Evolutionary conservation across 768 basidiomycete species (phyloP).

Genomic region (Mycena filopes): DNA sequence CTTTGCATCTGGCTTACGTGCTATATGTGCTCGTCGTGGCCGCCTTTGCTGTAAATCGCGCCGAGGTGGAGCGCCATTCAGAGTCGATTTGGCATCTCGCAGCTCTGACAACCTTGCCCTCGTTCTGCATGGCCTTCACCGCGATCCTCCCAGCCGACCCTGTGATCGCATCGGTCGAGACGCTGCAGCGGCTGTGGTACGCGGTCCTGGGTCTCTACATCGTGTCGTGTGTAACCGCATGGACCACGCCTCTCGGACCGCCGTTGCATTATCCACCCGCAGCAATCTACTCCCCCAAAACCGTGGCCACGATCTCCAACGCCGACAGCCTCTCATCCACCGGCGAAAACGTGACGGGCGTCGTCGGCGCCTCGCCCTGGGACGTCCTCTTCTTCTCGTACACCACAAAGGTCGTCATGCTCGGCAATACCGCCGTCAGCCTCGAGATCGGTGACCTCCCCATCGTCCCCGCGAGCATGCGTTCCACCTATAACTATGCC

Average conservation of each 20-base stretch:
- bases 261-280: conserved; percentile 78
- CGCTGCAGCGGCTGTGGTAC: conserved; percentile 59
- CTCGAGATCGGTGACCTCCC: conserved; percentile 92
- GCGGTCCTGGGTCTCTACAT: conserved; percentile 61
- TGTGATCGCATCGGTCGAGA: conserved; percentile 43
- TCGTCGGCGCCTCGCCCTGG: conserved; percentile 67
- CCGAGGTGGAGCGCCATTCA: conserved; percentile 52
- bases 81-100: conserved; percentile 72
- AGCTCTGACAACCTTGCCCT: conserved; percentile 60
- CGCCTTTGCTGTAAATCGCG: conserved; percentile 61
- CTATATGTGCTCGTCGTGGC: conserved; percentile 69
- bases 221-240: conserved; percentile 48
- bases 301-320: conserved; percentile 67
- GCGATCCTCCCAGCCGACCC: conserved; percentile 66
- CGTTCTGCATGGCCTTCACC: conserved; percentile 54
- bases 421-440: conserved; percentile 77
- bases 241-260: conserved; percentile 80
- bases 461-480: conserved; percentile 79
- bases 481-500: conserved; percentile 70
- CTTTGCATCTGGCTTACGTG: conserved; percentile 63
- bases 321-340: conserved; percentile 46
- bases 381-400: conserved; percentile 84
- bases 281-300: conserved; percentile 80
- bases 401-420: conserved; percentile 87
- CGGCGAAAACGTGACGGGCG: conserved; percentile 76